Evolutionary conservation across 192 early-diverging fungal species (phyloP).

Genomic region (Glomus cerebriforme): DNA sequence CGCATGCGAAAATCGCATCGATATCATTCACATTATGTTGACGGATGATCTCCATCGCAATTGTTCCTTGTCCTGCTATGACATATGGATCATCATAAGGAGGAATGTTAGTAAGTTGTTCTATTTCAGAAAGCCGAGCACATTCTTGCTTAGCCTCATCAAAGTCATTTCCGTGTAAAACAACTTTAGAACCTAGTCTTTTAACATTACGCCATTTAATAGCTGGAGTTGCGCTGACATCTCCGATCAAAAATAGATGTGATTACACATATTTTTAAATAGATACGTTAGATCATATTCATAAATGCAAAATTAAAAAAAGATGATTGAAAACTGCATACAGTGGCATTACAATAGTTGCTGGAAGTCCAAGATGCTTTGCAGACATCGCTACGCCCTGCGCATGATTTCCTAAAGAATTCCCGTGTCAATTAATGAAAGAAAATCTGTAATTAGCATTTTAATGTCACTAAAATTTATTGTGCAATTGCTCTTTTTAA

Average conservation of each 20-base stretch:
- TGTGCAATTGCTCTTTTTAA: too few relatives aligned
- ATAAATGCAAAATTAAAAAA: not conserved
- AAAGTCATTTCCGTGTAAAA: slow-evolving; percentile 90
- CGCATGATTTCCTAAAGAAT: slow-evolving; percentile 81
- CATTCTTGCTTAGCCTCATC: slow-evolving; percentile 93
- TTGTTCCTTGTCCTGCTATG: slow-evolving; percentile 99
- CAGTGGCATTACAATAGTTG: slow-evolving; percentile 98
- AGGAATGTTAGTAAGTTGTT: slow-evolving; percentile 88
- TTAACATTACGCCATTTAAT: slow-evolving; percentile 93
- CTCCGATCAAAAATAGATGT: not conserved
- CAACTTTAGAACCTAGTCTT: slow-evolving; percentile 86
- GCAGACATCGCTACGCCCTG: slow-evolving; percentile 96
- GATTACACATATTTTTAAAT: not conserved
- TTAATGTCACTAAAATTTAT: not conserved
- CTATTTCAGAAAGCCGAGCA: slow-evolving; percentile 63
- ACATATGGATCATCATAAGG: slow-evolving; percentile 98
- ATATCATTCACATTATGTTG: slow-evolving; percentile 66
- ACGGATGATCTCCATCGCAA: slow-evolving; percentile 83
- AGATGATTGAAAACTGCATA: slow-evolving; percentile 11
- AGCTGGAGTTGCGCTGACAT: slow-evolving; percentile 54
- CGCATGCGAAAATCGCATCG: slow-evolving; percentile 88
- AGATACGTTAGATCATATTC: not conserved
- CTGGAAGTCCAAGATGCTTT: slow-evolving; percentile 86
- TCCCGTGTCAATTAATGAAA: not conserved
- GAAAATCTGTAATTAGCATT: too few relatives aligned